A percentile compares a stretch with the other conserved stretches of the same genome.
Conservation (phyloP, 805 yeast genomes). For the Ogataea paradorogensis region DNA sequence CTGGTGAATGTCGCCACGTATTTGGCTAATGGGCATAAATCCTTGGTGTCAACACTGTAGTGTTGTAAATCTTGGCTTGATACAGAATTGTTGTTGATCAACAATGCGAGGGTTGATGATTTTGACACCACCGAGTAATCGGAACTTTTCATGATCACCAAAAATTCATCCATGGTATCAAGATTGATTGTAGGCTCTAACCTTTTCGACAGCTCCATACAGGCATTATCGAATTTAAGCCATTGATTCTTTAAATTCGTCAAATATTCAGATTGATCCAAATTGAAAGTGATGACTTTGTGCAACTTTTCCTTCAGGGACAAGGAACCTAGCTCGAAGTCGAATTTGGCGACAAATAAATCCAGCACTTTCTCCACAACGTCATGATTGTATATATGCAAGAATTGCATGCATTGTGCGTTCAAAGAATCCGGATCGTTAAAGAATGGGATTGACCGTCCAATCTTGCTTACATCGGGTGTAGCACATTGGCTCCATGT, state of each 20-base stretch:
- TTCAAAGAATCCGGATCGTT: constrained; percentile 17
- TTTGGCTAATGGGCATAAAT: constrained; percentile 25
- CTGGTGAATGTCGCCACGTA: constrained; percentile 36
- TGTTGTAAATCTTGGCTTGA: constrained; percentile 7
- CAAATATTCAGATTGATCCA: constrained; percentile 35
- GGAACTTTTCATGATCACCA: constrained; percentile 35
- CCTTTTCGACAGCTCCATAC: constrained; percentile 64
- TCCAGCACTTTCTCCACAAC: constrained; percentile 47
- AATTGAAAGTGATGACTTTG: constrained; percentile 23
- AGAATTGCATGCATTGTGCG: constrained; percentile 41
- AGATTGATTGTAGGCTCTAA: constrained; percentile 60
- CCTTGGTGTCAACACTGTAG: constrained; percentile 5
- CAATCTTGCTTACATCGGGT: constrained; percentile 11
- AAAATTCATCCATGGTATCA: constrained; percentile 32
- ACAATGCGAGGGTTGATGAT: constrained; percentile 33
- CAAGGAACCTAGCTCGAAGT: constrained; percentile 10
- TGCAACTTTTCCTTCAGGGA: constrained; percentile 36
- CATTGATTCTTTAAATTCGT: constrained; percentile 51
- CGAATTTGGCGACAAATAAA: constrained; percentile 15
- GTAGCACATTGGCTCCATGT: constrained; percentile 18
- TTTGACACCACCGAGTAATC: constrained; percentile 36
- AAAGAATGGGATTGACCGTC: constrained; percentile 10
- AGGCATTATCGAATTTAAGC: constrained; percentile 65
- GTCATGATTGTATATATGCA: constrained; percentile 48
- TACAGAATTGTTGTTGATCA: constrained; percentile 27